Evolutionary conservation across 1,284 basidiomycete genomes (phyloP), one percentile per base, ranked within the genome.

Genomic region (Pyrrhoderma lamaoense): DNA sequence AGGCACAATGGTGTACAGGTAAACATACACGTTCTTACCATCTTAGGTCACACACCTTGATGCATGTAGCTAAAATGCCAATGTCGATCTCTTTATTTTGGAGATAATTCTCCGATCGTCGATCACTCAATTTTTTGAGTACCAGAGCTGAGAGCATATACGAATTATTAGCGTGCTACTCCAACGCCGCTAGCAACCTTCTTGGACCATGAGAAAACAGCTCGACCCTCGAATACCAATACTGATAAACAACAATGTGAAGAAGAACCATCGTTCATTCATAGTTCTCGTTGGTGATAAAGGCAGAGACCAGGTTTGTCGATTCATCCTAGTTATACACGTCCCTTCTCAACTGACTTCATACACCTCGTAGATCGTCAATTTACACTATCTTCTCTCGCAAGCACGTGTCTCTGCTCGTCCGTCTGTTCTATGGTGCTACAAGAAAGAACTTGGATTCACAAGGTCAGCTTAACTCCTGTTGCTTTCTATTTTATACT

Each of bases 231-330:
- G 94, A 49, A 94, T 98, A 61, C 91, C 91, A 11, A 88, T 86
- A 51, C 79, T 97, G 55, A 94, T 97, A 66, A 85, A 82, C 61
- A 95, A 94, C 70, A 92, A 92, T 80, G 93, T 96, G 65, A 85
- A 89, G 68, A 78, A 84, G 58, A 93, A 94, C 59, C 89, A 97
- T 61, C 77, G 96, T 36, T 94, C 91, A 4, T 98, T 99, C 76
- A 90, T 99, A 66, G 92, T 98, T 37, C 78, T 99, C 46, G 93
- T 99, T 19, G 96, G 96, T 35, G 95, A 99, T 74, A 90, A 86
- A 67, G 90, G 89, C 7, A 79, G 90, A 62, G 93, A 97, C 62
- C 95, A 98, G 76, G 87, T 86, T 45, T 53, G 72, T 63, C 22
- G 27, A 18, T 14, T 31, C 27, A 5, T 31, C 11, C 27, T 42